Evolutionary conservation across 805 yeast genomes (phyloP).

Genomic region (Ogataea paradorogensis): DNA sequence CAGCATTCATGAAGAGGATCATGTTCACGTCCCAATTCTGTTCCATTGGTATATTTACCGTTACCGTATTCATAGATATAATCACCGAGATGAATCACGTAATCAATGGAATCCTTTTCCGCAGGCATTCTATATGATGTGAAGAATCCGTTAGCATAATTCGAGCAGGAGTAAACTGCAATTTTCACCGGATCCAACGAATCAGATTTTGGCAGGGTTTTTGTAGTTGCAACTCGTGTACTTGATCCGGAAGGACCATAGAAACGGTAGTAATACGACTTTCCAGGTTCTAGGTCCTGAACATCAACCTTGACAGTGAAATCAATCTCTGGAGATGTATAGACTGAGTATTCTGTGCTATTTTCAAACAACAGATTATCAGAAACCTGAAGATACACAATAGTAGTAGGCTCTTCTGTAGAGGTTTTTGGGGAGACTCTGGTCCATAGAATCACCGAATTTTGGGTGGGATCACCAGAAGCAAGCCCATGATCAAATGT

Average conservation of each 20-base stretch:
- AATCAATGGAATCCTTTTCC: constrained; percentile 14
- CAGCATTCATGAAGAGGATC: constrained; percentile 21
- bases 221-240: constrained; percentile 19
- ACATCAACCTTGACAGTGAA: constrained; percentile 25
- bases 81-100: constrained; percentile 27
- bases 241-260: constrained; percentile 5
- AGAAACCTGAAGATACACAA: constrained; percentile 7
- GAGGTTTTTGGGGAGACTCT: constrained; percentile 16
- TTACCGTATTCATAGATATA: constrained; percentile 27
- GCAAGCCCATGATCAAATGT: constrained; percentile 24
- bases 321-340: constrained; percentile 17
- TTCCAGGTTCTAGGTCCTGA: constrained; percentile 16
- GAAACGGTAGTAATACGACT: constrained; percentile 22
- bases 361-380: constrained; percentile 7
- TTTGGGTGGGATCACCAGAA: constrained; percentile 24
- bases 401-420: background rate
- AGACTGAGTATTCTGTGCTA: constrained; percentile 2
- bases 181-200: constrained; percentile 13
- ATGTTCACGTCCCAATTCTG: constrained; percentile 19
- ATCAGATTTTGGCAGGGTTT: constrained; percentile 20
- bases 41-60: constrained; percentile 26
- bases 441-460: constrained; percentile 26
- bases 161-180: constrained; percentile 27
- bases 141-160: constrained; percentile 26
- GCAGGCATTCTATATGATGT: constrained; percentile 23